Evolutionary conservation across 345 rosid species (phyloP).

Genomic region (Eucalyptus coolabah): DNA sequence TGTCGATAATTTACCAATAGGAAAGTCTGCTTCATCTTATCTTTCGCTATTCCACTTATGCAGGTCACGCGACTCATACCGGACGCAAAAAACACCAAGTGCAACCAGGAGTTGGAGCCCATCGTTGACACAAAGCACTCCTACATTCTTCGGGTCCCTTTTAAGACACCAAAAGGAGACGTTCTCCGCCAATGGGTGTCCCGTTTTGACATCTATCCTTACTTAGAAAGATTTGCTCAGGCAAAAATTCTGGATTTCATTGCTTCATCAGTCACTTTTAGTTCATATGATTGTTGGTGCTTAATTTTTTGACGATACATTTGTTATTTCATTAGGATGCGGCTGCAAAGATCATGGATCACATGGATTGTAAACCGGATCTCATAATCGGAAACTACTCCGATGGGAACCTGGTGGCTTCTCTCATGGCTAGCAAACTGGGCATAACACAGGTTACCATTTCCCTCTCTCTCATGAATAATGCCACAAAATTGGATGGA

Average conservation of each 20-base stretch:
- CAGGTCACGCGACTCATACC: constrained; percentile 78
- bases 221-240: constrained; percentile 67
- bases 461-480: background rate
- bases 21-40: background rate
- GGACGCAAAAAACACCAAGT: constrained; percentile 67
- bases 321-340: constrained; percentile 32
- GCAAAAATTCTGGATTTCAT: constrained; percentile 8
- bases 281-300: background rate
- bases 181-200: constrained; percentile 81
- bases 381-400: constrained; percentile 91
- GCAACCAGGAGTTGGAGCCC: constrained; percentile 74
- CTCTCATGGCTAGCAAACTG: constrained; percentile 69
- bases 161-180: constrained; percentile 45
- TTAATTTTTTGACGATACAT: background rate
- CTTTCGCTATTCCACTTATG: background rate
- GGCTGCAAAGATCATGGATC: constrained; percentile 45
- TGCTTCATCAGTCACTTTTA: background rate
- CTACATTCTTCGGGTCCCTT: constrained; percentile 78
- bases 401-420: constrained; percentile 90
- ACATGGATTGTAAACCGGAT: constrained; percentile 65
- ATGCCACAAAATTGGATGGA: background rate
- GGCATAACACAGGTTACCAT: constrained; percentile 59
- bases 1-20: background rate
- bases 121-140: constrained; percentile 56
- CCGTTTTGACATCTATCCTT: constrained; percentile 86